Base-by-base conservation (phyloP, 352 stramenopile genomes). In the Phytopythium ostracodes region DNA sequence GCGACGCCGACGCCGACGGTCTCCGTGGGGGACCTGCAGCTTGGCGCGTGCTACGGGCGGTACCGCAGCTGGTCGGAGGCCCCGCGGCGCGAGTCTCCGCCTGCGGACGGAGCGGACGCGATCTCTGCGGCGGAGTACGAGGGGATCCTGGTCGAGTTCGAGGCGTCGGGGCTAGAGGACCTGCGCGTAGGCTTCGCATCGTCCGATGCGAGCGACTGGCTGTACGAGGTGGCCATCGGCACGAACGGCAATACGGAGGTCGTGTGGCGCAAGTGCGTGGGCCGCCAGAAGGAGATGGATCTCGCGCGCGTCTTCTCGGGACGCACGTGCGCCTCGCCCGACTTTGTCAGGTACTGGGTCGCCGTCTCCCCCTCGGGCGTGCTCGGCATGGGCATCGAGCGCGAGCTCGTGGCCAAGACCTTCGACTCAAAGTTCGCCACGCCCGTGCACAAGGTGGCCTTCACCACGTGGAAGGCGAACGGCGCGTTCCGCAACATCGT, bases 171-270 rank as follows among this genome's bases (percentile, higher is more conserved):
- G 20, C 81, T 72, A 22, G 83, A 91, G 56, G 83, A 92, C 60
- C 60, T 92, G 15, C 83, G 83, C 40, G 72, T 92, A 4, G 83
- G 81, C 2, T 88, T 91, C 36, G 83, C 83, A 42, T 31, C 65
- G 56, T 25, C 60, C 54, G 49, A 64, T 18, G 43, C 35, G 44
- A 68, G 56, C 3, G 65, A 88, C 33, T 91, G 81, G 81, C 62
- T 60, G 33, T 91, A 88, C 64, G 83, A 92, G 61, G 71, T 89
- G 33, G 77, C 77, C 5, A 52, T 91, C 42, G 83, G 83, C 44
- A 82, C 71, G 33, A 92, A 72, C 56, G 83, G 83, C 65, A 92
- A 92, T 44, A 92, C 83, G 11, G 83, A 92, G 64, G 56, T 92
- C 24, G 70, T 88, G 25, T 87, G 76, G 71, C 75, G 81, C 42